These are phyloP conservation scores for Kickxella alabastrina DNA, from an alignment of 192 early-diverging fungal species.

Conservation along the genomic window DNA sequence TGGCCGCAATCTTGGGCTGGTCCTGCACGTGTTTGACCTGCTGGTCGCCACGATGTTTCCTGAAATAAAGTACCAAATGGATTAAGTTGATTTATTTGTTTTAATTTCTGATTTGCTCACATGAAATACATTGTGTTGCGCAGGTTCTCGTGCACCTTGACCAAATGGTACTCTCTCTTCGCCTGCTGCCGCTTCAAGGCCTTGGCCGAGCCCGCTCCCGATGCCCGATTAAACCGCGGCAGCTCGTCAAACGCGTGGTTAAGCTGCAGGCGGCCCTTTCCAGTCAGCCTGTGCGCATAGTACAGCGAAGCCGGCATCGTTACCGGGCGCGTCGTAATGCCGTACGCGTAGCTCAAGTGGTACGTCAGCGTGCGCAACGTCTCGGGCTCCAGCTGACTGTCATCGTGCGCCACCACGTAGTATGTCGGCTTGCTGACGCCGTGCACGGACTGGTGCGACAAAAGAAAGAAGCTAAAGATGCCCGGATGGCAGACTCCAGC, in stretches of 20 bases:
- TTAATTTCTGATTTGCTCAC: slow-evolving; percentile 22
- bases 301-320: slow-evolving; percentile 40
- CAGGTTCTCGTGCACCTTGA: slow-evolving; percentile 23
- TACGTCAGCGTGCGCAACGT: slow-evolving; percentile 16
- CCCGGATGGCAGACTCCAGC: not conserved
- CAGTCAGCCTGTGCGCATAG: slow-evolving; percentile 37
- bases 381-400: slow-evolving; percentile 2
- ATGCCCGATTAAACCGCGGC: slow-evolving; percentile 36
- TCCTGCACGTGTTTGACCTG: slow-evolving; percentile 73
- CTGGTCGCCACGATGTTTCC: slow-evolving; percentile 66
- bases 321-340: slow-evolving; percentile 10
- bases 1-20: slow-evolving; percentile 74
- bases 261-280: slow-evolving; percentile 27
- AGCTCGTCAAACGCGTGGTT: slow-evolving; percentile 7
- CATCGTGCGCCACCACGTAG: slow-evolving; percentile 41
- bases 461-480: slow-evolving; percentile 22
- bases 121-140: slow-evolving; percentile 37
- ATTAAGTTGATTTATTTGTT: not conserved
- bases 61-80: slow-evolving; percentile 50
- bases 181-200: not conserved
- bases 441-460: slow-evolving; percentile 17
- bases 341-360: slow-evolving; percentile 27
- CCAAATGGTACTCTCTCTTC: slow-evolving; percentile 3
- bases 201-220: not conserved
- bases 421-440: slow-evolving; percentile 21